These are phyloP conservation scores for Alternaria sp. DNA, from an alignment of 2,329 filamentous ascomycete species.

Conservation along the genomic window DNA sequence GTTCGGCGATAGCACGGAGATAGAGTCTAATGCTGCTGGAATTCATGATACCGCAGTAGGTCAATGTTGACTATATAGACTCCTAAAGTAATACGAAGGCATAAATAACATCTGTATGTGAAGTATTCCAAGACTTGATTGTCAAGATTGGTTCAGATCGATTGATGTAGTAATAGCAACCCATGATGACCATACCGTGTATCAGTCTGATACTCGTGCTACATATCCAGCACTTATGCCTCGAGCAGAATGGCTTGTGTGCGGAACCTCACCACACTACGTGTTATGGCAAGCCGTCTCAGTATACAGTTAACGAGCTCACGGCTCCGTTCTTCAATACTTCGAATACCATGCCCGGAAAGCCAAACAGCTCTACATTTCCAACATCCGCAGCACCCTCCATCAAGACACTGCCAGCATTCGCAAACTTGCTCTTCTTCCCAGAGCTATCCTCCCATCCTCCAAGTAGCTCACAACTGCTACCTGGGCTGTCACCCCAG, in stretches of 20 bases:
- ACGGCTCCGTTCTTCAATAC: conserved; percentile 92
- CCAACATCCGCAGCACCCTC: conserved; percentile 62
- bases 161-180: neutral
- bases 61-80: neutral
- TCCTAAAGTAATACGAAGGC: neutral
- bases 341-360: conserved; percentile 93
- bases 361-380: conserved; percentile 88
- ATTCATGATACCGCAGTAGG: neutral
- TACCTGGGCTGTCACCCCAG: conserved; percentile 90
- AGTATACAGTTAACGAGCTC: conserved; percentile 89
- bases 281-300: conserved; percentile 29
- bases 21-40: neutral
- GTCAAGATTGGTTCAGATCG: neutral
- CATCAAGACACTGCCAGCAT: conserved; percentile 49
- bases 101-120: accelerated
- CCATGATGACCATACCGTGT: neutral
- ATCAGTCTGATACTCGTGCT: neutral
- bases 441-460: conserved; percentile 74
- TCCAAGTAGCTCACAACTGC: conserved; percentile 73
- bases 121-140: neutral
- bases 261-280: neutral
- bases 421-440: conserved; percentile 46
- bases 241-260: neutral
- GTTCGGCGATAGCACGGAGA: conserved; percentile 22
- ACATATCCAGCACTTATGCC: neutral